phyloP scores from a whole-genome alignment of 768 basidiomycete genomes.

The Coprinopsis sp. region DNA sequence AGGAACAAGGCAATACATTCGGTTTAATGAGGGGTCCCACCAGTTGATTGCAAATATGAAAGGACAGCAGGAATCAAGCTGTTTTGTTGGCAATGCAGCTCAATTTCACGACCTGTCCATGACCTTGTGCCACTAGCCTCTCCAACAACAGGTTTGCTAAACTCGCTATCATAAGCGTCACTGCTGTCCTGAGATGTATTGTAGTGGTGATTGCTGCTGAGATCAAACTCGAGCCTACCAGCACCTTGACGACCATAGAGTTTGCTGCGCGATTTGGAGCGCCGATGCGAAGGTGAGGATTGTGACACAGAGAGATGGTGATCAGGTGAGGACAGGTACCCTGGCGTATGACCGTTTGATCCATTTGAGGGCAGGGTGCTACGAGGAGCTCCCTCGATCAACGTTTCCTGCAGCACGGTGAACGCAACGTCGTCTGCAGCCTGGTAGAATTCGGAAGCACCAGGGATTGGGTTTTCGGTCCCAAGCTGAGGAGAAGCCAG shows the following conservation, averaged over 20 bases:
- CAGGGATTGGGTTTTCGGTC: constrained; percentile 30
- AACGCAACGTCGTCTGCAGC: constrained; percentile 78
- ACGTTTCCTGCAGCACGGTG: constrained; percentile 77
- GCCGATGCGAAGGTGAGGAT: constrained; percentile 35
- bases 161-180: constrained; percentile 19
- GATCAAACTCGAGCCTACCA: constrained; percentile 61
- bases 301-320: background rate
- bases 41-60: constrained; percentile 52
- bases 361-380: background rate
- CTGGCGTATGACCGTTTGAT: constrained; percentile 9
- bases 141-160: constrained; percentile 15
- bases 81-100: constrained; percentile 84
- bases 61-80: constrained; percentile 78
- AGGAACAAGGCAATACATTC: constrained; percentile 3
- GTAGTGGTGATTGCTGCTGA: constrained; percentile 24
- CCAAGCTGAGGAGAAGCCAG: constrained; percentile 23
- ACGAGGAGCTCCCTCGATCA: constrained; percentile 42
- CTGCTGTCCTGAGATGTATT: constrained; percentile 29
- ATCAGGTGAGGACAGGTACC: background rate
- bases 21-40: constrained; percentile 30
- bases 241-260: constrained; percentile 60
- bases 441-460: constrained; percentile 46
- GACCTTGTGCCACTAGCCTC: constrained; percentile 41
- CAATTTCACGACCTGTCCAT: constrained; percentile 82
- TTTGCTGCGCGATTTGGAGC: constrained; percentile 69